Evolutionary conservation across 495 filamentous ascomycete species (phyloP), one percentile per base, ranked within the genome.

Genomic region (Thermothielavioides terrestris): DNA sequence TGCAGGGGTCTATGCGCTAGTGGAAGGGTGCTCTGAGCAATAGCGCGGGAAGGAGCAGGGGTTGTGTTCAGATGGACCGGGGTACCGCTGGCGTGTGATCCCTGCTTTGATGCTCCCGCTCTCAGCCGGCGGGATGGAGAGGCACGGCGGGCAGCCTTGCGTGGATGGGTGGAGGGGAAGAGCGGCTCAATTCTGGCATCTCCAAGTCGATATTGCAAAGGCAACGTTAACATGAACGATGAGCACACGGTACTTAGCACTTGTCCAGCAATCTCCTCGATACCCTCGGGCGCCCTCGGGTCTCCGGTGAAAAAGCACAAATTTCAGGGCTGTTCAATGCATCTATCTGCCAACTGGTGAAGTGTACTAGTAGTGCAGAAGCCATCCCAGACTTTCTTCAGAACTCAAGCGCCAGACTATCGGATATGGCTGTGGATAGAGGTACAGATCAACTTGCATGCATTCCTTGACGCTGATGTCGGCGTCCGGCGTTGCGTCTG

Each of bases 11-110:
- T 9, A 5, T 28, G 45, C 47, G 56, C 58, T 55, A 66, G 52
- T 42, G 51, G 32, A 14, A n/a, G n/a, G 48, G 41, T 59, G 62
- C 60, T 62, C 56, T 54, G 59, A 48, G 63, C 65, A 68, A 66
- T 68, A 39, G 55, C 42, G 52, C 52, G 46, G 52, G 55, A 39
- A 45, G 51, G 54, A 49, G 41, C 56, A 52, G 44, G 61, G 56
- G 18, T 15, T 32, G n/a, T n/a, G 46, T 21, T 28, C 36, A 36
- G 38, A 50, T 45, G 42, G 51, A 49, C 37, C 1, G 21, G 41
- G 34, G n/a, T 22, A 32, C 30, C 21, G 44, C 20, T 46, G 30
- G 50, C 49, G n/a, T n/a, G 52, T 56, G 56, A 45, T 28, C 32
- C 53, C 53, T 45, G 50, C 49, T 50, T 39, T 22, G 20, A 22